These are phyloP conservation scores for Clonostachys sp. DNA, from an alignment of 2,329 filamentous ascomycete genomes.

Conservation along the genomic window DNA sequence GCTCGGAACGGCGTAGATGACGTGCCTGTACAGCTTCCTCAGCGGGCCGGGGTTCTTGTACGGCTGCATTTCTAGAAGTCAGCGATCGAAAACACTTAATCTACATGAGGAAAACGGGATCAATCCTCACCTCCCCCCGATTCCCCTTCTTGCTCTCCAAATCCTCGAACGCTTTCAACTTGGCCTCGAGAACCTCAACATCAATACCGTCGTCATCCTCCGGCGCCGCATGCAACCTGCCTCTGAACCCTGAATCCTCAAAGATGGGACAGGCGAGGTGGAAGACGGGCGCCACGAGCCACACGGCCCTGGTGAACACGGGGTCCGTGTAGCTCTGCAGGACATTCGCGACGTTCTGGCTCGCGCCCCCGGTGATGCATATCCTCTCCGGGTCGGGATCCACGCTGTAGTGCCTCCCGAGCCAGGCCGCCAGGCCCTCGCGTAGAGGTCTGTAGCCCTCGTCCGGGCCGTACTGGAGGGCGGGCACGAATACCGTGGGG, in stretches of 20 bases:
- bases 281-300: slow-evolving; percentile 80
- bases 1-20: slow-evolving; percentile 86
- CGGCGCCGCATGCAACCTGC: slow-evolving; percentile 62
- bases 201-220: slow-evolving; percentile 79
- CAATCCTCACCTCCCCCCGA: slow-evolving; percentile 2
- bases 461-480: slow-evolving; percentile 78
- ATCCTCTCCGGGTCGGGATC: slow-evolving; percentile 52
- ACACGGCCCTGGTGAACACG: slow-evolving; percentile 67
- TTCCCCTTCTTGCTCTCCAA: slow-evolving; percentile 7
- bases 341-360: slow-evolving; percentile 74
- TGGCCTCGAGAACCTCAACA: slow-evolving; percentile 41
- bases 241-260: slow-evolving; percentile 70
- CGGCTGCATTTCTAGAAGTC: background rate
- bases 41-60: background rate
- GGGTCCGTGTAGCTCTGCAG: slow-evolving; percentile 80
- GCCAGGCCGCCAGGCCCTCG: slow-evolving; percentile 64
- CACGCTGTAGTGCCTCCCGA: slow-evolving; percentile 55
- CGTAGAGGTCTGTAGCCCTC: slow-evolving; percentile 68
- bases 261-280: slow-evolving; percentile 84
- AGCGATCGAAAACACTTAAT: background rate
- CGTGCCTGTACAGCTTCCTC: slow-evolving; percentile 77
- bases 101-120: too few species aligned
- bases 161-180: slow-evolving; percentile 19
- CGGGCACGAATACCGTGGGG: slow-evolving; percentile 52
- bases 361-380: slow-evolving; percentile 80